These are phyloP conservation scores for Beauveria scarabaeidicola DNA, from an alignment of 2,329 filamentous ascomycete species.

Conservation along the genomic window DNA sequence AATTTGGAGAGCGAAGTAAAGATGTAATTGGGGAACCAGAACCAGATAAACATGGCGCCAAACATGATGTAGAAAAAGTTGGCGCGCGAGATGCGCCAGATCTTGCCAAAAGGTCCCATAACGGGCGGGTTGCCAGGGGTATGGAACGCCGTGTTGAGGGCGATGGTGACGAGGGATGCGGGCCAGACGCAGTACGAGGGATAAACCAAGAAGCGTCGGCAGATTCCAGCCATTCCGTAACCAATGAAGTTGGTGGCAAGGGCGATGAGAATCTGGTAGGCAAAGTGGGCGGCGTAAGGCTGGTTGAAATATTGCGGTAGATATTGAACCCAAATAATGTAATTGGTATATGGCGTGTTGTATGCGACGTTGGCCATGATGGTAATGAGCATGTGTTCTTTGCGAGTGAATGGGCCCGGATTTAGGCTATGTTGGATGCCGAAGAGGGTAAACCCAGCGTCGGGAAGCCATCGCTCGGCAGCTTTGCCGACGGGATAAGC, in stretches of 20 bases:
- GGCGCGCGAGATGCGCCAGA: constrained; percentile 40
- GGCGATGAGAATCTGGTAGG: constrained; percentile 47
- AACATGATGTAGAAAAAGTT: constrained; percentile 45
- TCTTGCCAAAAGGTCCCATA: constrained; percentile 33
- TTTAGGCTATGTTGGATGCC: constrained; percentile 42
- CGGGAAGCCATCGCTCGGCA: constrained; percentile 42
- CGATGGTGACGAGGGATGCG: constrained; percentile 44
- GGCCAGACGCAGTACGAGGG: constrained; percentile 52
- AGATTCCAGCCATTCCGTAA: constrained; percentile 50
- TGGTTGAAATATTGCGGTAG: constrained; percentile 47
- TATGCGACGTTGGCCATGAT: constrained; percentile 54
- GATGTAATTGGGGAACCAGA: constrained; percentile 50
- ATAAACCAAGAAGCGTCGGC: constrained; percentile 46
- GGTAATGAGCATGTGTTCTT: constrained; percentile 54
- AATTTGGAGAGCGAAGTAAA: constrained; percentile 44
- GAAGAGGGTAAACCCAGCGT: constrained; percentile 38
- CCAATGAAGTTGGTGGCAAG: constrained; percentile 50
- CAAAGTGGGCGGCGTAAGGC: constrained; percentile 40
- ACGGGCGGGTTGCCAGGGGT: constrained; percentile 32
- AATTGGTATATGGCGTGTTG: constrained; percentile 44
- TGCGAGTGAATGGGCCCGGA: constrained; percentile 48
- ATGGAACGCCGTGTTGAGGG: constrained; percentile 46
- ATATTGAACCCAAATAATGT: constrained; percentile 46
- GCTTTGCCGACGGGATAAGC: constrained; percentile 46
- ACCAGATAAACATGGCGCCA: constrained; percentile 46